phyloP scores from a whole-genome alignment of 345 rosid species.

The Salix viminalis region DNA sequence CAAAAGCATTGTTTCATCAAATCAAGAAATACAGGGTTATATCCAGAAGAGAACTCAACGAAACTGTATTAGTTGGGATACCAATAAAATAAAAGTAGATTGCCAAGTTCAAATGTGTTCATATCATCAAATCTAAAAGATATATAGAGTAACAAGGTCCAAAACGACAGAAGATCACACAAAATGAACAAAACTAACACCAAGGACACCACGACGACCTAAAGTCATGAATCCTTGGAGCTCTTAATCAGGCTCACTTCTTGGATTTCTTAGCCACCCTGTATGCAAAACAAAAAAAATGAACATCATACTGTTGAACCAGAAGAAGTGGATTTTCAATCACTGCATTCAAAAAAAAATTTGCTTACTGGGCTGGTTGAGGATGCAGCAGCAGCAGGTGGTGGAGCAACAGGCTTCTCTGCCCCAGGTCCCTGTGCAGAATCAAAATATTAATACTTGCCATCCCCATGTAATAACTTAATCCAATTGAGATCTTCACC shows the following conservation, averaged over 20 bases:
- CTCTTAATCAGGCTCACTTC: not conserved
- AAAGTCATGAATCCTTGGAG: not conserved
- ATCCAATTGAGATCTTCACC: not conserved
- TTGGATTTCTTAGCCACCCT: not conserved
- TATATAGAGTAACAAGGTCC: not conserved
- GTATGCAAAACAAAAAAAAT: not conserved
- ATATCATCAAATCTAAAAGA: not conserved
- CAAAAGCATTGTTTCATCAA: not conserved
- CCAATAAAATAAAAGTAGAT: not conserved
- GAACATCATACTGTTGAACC: not conserved
- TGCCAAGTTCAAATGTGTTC: not conserved
- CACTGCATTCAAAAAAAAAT: not conserved
- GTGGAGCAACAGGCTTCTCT: not conserved
- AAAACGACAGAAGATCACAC: not conserved
- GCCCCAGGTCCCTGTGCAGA: not conserved
- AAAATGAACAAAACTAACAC: not conserved
- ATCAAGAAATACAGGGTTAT: not conserved
- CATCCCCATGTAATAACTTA: not conserved
- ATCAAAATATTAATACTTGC: not conserved
- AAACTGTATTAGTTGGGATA: not conserved
- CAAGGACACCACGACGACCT: not conserved
- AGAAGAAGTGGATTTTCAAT: not conserved
- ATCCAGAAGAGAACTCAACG: not conserved
- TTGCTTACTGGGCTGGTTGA: not conserved
- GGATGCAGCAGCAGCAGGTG: not conserved